phyloP scores from a whole-genome alignment of 208 protist species.

The Trypanosoma rangeli region DNA sequence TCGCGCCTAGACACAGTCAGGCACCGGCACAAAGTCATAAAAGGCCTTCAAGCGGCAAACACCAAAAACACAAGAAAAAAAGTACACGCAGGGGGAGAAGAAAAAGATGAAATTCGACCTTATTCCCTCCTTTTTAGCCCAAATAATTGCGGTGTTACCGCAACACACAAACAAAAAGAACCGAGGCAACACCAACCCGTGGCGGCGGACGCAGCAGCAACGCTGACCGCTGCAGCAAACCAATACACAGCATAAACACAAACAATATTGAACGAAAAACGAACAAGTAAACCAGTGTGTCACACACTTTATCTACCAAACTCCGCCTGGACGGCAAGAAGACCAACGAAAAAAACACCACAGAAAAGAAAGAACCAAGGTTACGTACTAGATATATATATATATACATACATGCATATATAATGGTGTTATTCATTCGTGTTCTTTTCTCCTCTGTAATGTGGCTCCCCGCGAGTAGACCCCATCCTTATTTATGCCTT shows the following conservation, averaged over 20 bases:
- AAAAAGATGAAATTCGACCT: background rate
- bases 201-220: too few species aligned
- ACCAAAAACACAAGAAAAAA: slow-evolving; percentile 21
- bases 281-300: too few species aligned
- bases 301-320: slow-evolving; percentile 6
- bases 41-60: background rate
- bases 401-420: slow-evolving; percentile 1
- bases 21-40: background rate
- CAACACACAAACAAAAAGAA: too few species aligned
- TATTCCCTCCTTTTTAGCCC: slow-evolving; percentile 2
- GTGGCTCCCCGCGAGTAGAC: too few species aligned
- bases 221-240: too few species aligned
- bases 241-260: too few species aligned
- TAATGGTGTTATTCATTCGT: too few species aligned
- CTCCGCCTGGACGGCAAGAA: background rate
- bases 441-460: too few species aligned
- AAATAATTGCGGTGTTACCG: too few species aligned
- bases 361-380: slow-evolving; percentile 19
- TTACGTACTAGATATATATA: slow-evolving; percentile 3
- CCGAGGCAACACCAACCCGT: too few species aligned
- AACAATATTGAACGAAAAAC: too few species aligned
- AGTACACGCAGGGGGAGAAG: background rate
- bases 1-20: background rate
- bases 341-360: background rate
- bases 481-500: too few species aligned